Evolutionary conservation across 2,329 filamentous ascomycete species (phyloP).

Genomic region (Alternaria ventricosa): DNA sequence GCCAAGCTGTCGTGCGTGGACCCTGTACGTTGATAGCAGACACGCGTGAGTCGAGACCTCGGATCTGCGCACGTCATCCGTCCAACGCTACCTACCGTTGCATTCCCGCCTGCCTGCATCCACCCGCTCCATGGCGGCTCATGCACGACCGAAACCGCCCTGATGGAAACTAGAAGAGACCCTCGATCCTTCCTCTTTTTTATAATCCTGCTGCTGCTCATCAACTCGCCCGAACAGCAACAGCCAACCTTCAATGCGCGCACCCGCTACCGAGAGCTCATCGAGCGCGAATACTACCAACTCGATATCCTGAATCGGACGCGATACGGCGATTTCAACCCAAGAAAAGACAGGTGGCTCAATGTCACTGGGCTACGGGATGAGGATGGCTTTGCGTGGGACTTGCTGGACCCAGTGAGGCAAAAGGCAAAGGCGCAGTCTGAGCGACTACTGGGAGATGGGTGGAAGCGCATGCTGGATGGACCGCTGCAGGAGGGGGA

Average conservation of each 20-base stretch:
- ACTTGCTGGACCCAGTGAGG: constrained; percentile 70
- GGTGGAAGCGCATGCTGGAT: constrained; percentile 33
- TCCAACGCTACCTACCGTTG: not conserved
- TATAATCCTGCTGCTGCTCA: constrained; percentile 46
- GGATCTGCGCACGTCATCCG: constrained; percentile 8
- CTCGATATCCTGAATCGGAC: constrained; percentile 52
- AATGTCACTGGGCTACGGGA: constrained; percentile 76
- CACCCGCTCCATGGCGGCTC: constrained; percentile 37
- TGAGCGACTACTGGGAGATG: constrained; percentile 48
- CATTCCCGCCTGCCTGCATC: not conserved
- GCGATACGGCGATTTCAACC: constrained; percentile 57
- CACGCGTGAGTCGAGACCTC: not conserved
- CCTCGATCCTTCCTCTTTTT: constrained; percentile 46
- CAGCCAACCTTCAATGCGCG: constrained; percentile 41
- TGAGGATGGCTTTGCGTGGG: constrained; percentile 80
- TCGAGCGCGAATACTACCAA: constrained; percentile 59
- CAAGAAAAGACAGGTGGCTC: constrained; percentile 53
- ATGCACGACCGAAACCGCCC: constrained; percentile 24
- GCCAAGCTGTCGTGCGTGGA: constrained; percentile 16
- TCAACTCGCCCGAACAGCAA: constrained; percentile 47
- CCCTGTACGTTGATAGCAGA: not conserved
- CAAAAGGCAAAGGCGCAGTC: constrained; percentile 67
- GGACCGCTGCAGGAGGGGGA: constrained; percentile 46
- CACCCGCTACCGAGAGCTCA: constrained; percentile 53
- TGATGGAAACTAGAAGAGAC: constrained; percentile 48